Base-by-base conservation (phyloP, 148 eudicot genomes). In the Amaranthus palmeri region DNA sequence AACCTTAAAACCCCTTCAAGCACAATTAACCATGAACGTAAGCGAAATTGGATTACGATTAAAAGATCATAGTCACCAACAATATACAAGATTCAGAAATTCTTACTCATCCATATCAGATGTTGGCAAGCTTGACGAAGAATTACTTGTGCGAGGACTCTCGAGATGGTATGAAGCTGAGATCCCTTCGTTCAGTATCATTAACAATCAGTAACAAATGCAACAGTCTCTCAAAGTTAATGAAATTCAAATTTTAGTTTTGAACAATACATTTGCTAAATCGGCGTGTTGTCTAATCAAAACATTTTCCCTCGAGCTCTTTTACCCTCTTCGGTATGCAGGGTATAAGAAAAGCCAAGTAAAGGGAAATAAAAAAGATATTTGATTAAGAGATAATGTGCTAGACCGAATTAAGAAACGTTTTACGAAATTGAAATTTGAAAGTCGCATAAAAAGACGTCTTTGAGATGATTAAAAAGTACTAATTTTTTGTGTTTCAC, bases 101-200 rank as follows among this genome's bases (percentile, higher is more conserved):
- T 67, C 92, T 87, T 88, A 90, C 96, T 90, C 96, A 70, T 88
- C 88, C 77, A 82, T 69, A 54, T 90, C 90, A 15, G 92, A 82
- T 60, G 83, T 78, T 48, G 83, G 90, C 84, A 86, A 73, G 82
- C 82, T 86, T 85, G 86, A 80, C 58, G 91, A 81, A 78, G 92
- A 85, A 78, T 82, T 83, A 72, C 75, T 86, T 11, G 85, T 77
- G 61, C 70, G 82, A 69, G 96, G 96, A 76, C 88, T 88, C 65
- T 85, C 92, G 74, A 86, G 56, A 60, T 80, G 83, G 78, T 77
- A 84, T 54, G 91, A 70, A 73, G 78, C 90, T 42, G 86, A 72
- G 60, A 85, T 72, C 64, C 86, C 89, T 85, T 76, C 54, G 75
- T 80, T 72, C 71, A 72, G 36, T 25, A 25, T 15, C 15, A 71